phyloP scores from a whole-genome alignment of 2,329 filamentous ascomycete species.

The Colletotrichum cuscutae region DNA sequence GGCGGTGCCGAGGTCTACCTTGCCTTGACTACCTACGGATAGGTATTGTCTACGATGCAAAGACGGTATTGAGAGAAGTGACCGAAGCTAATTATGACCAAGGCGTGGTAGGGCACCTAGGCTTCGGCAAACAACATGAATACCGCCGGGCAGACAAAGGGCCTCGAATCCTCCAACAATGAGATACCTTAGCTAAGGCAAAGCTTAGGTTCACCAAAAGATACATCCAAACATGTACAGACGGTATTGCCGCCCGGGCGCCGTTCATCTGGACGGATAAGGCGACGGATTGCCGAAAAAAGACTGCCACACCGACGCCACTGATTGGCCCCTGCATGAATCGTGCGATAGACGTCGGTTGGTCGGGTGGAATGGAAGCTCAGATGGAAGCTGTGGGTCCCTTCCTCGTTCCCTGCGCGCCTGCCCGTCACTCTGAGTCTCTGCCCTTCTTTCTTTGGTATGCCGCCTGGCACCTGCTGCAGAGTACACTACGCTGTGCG shows the following conservation, averaged over 20 bases:
- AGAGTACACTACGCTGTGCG: neutral
- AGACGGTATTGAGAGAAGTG: neutral
- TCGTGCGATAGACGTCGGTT: constrained; percentile 14
- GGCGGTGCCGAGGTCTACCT: neutral
- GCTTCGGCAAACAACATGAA: neutral
- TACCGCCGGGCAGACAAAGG: neutral
- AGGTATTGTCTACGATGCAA: neutral
- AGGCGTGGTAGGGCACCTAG: neutral
- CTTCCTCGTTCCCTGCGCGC: neutral
- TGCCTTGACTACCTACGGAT: neutral
- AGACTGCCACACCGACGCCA: constrained; percentile 12
- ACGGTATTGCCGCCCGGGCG: constrained; percentile 20
- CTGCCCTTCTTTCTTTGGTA: neutral
- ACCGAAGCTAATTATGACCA: neutral
- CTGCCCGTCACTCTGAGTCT: neutral
- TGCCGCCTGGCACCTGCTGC: too few relatives aligned
- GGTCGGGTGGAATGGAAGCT: constrained; percentile 16
- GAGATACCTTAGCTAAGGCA: neutral
- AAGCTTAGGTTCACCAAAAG: too few relatives aligned
- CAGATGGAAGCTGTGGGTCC: constrained; percentile 27
- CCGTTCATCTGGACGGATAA: constrained; percentile 24
- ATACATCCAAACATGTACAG: neutral
- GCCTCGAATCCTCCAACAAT: neutral
- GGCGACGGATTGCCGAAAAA: constrained; percentile 20
- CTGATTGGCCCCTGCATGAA: constrained; percentile 32